Evolutionary conservation across 306 rosid genomes (phyloP), one percentile per base, ranked within the genome.

Genomic region (Cicer arietinum): DNA sequence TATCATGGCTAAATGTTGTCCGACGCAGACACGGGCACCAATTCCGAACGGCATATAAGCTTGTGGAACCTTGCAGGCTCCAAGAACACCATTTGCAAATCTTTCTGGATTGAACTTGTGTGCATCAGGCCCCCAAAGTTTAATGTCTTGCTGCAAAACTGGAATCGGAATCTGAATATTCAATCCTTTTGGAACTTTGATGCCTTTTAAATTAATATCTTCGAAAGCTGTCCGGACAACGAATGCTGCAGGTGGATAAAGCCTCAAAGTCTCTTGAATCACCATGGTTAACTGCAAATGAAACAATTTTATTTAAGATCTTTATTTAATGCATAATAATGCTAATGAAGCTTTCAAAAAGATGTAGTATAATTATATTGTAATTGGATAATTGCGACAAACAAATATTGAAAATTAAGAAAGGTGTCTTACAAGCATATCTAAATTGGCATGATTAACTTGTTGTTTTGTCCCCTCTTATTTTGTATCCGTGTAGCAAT

Each of bases 241-340:
- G 69, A 79, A 82, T 44, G 47, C 37, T 7, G 79, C 81, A 1
- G 94, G 90, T 4, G 96, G 75, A 73, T 86, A 92, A 45, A 92
- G 86, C 75, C 91, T 82, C 56, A 89, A 6, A 0, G 93, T 88
- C 86, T 92, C 98, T 73, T 90, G 91, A 73, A 92, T 86, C 82
- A 92, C 94, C 92, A 86, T 88, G 18, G 75, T 86, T 44, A 92
- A 77, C 92, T 90, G 91, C 59, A 67, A 22, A 46, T 14, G 10
- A 57, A 79, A 41, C 80, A 78, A 66, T 41, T 48, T 67, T 16
- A 41, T 17, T 16, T 4, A 14, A 51, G 25, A 56, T 7, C 6
- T 2, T 68, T 40, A 67, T 12, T 30, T 30, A 1, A 60, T 30
- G 12, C 47, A 20, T 35, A n/a, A 70, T 0, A 58, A 70, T 37